These are phyloP conservation scores for Pseudopyricularia cyperi DNA, from an alignment of 2,329 filamentous ascomycete species.

Conservation along the genomic window DNA sequence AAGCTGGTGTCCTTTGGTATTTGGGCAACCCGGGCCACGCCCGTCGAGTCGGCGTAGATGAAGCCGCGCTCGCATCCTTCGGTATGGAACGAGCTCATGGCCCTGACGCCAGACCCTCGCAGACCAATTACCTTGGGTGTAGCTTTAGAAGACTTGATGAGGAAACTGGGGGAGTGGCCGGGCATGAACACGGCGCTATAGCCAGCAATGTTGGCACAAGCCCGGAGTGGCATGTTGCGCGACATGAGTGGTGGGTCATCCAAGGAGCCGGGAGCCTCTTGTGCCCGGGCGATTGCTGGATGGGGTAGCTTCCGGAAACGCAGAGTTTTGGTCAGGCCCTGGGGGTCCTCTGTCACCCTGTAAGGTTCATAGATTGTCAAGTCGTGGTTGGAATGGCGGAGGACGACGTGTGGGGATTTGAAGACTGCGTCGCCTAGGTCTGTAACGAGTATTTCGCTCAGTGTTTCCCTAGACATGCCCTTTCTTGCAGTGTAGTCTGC, in stretches of 20 bases:
- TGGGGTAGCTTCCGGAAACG: constrained; percentile 69
- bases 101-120: constrained; percentile 53
- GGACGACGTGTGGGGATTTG: constrained; percentile 68
- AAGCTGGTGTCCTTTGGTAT: constrained; percentile 55
- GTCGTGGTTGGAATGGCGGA: constrained; percentile 70
- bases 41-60: constrained; percentile 62
- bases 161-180: constrained; percentile 65
- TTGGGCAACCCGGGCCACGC: constrained; percentile 61
- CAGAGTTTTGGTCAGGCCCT: constrained; percentile 42
- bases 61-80: constrained; percentile 70
- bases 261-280: constrained; percentile 28
- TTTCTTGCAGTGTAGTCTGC: constrained; percentile 57
- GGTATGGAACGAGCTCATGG: constrained; percentile 65
- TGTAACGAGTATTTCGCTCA: constrained; percentile 72
- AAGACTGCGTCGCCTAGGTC: constrained; percentile 67
- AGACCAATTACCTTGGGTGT: constrained; percentile 63
- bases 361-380: constrained; percentile 80
- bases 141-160: constrained; percentile 71
- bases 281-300: constrained; percentile 47
- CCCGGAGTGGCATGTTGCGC: constrained; percentile 35
- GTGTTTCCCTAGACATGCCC: constrained; percentile 55
- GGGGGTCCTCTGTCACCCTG: constrained; percentile 24
- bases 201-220: constrained; percentile 54
- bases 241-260: constrained; percentile 28
- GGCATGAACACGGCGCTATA: constrained; percentile 75